Conservation (phyloP, 129 eudicot genomes). For the Cynara cardunculus region DNA sequence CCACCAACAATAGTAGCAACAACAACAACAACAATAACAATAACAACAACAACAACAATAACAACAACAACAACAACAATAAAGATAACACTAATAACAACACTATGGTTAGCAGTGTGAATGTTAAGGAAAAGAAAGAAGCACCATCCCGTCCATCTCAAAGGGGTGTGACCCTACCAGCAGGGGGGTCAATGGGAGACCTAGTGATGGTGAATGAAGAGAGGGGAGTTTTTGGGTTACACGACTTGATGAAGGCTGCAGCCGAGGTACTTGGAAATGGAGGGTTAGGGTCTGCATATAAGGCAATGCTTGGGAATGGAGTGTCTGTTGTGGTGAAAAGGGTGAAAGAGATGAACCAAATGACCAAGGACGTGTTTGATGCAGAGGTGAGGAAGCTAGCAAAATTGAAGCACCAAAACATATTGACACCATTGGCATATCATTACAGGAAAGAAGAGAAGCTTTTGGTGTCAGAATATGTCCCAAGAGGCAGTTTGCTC, state of each 20-base stretch:
- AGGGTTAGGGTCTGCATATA: slow-evolving; percentile 74
- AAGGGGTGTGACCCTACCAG: slow-evolving; percentile 10
- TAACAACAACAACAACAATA: neutral
- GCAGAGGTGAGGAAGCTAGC: slow-evolving; percentile 58
- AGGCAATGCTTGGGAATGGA: slow-evolving; percentile 62
- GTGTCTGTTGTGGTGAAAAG: slow-evolving; percentile 83
- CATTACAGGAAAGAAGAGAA: slow-evolving; percentile 87
- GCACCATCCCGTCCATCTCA: neutral
- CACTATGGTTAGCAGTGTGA: neutral
- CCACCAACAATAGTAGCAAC: neutral
- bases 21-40: neutral
- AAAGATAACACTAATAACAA: neutral
- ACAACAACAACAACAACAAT: neutral
- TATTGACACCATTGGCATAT: slow-evolving; percentile 76
- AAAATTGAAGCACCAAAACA: slow-evolving; percentile 54
- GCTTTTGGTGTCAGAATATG: slow-evolving; percentile 67
- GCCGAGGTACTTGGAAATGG: slow-evolving; percentile 94
- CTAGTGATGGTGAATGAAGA: slow-evolving; percentile 67
- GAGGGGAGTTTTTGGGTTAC: slow-evolving; percentile 65
- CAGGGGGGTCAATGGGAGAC: slow-evolving; percentile 37
- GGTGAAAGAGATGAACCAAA: slow-evolving; percentile 67
- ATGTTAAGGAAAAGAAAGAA: slow-evolving; percentile 7
- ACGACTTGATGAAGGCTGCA: slow-evolving; percentile 93
- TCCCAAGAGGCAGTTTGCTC: slow-evolving; percentile 76
- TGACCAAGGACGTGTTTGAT: slow-evolving; percentile 62